Evolutionary conservation across 768 basidiomycete genomes (phyloP).

Genomic region (Chalciporus chontae): DNA sequence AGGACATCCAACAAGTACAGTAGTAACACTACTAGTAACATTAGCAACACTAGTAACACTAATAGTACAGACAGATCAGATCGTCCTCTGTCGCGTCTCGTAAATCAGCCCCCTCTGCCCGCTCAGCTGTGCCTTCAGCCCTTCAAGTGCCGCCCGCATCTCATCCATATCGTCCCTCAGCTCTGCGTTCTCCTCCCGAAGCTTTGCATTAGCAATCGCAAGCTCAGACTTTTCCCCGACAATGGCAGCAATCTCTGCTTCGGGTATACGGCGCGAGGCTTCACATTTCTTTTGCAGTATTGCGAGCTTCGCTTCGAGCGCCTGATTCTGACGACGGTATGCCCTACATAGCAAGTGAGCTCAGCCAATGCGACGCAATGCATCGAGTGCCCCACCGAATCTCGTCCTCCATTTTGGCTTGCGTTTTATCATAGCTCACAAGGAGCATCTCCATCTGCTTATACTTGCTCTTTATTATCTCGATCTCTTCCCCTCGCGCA

Average conservation of each 20-base stretch:
- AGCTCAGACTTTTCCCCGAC: slow-evolving; percentile 45
- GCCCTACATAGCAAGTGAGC: slow-evolving; percentile 33
- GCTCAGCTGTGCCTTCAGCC: slow-evolving; percentile 54
- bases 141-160: slow-evolving; percentile 66
- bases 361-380: background rate
- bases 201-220: slow-evolving; percentile 45
- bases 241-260: slow-evolving; percentile 43
- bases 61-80: no score
- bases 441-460: slow-evolving; percentile 65
- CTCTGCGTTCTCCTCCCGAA: slow-evolving; percentile 57
- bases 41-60: no score
- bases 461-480: slow-evolving; percentile 52
- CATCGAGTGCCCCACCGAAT: slow-evolving; percentile 45
- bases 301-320: slow-evolving; percentile 54
- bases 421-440: slow-evolving; percentile 53
- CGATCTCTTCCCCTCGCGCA: slow-evolving; percentile 56
- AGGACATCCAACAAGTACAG: no score
- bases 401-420: slow-evolving; percentile 51
- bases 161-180: slow-evolving; percentile 59
- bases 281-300: slow-evolving; percentile 43
- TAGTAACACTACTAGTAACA: no score
- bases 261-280: slow-evolving; percentile 33
- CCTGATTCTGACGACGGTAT: slow-evolving; percentile 58
- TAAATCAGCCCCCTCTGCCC: slow-evolving; percentile 44
- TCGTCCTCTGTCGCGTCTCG: slow-evolving; percentile 45